These are phyloP conservation scores for Picochlorum sp. DNA, from an alignment of 139 green algal genomes.

Conservation along the genomic window DNA sequence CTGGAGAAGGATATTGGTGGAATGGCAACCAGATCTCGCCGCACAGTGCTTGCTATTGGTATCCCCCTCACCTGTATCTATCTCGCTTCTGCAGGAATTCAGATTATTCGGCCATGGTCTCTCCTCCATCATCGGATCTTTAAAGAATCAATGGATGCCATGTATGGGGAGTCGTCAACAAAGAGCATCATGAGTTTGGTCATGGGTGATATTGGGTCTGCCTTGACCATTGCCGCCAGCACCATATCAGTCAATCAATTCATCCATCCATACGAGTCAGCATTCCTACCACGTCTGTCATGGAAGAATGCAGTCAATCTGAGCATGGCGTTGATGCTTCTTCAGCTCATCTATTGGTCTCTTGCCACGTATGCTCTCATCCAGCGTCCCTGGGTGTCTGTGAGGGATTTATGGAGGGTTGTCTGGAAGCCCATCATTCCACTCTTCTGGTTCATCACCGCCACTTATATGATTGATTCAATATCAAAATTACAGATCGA, in stretches of 20 bases:
- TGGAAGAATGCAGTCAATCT: too few species aligned
- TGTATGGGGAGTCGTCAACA: too few species aligned
- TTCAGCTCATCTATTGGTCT: conserved; percentile 6
- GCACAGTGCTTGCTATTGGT: not conserved
- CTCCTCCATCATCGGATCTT: not conserved
- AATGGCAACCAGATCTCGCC: not conserved
- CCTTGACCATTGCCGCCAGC: too few species aligned
- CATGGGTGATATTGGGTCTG: not conserved
- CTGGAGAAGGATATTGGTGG: not conserved
- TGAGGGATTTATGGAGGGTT: conserved; percentile 1
- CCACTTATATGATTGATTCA: not conserved
- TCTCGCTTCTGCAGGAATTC: not conserved
- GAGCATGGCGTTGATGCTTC: too few species aligned
- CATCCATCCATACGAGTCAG: too few species aligned
- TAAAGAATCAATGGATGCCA: not conserved
- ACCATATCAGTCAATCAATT: too few species aligned
- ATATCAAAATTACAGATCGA: not conserved
- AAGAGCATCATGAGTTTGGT: not conserved
- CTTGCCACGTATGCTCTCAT: conserved; percentile 3
- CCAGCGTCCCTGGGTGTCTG: not conserved
- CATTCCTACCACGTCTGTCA: too few species aligned
- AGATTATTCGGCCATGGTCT: not conserved
- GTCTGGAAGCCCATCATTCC: conserved; percentile 22
- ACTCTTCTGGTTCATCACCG: not conserved
- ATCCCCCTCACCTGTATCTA: not conserved